Base-by-base conservation (phyloP, 2,329 filamentous ascomycete genomes). In the Dothidotthia symphoricarpi region DNA sequence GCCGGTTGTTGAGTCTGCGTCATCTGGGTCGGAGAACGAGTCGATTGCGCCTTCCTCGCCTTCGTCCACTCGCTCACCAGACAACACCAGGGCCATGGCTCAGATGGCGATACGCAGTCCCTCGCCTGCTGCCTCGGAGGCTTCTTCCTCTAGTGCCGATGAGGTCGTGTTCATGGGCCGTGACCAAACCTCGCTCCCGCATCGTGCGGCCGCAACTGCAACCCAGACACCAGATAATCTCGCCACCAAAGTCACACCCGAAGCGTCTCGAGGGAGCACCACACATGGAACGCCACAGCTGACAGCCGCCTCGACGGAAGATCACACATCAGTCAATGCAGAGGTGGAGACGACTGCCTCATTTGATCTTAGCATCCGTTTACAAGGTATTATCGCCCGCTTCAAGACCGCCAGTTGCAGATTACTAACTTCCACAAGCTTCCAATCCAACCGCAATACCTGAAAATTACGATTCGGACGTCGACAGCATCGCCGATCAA, bases 101-200 rank as follows among this genome's bases (percentile, higher is more conserved):
- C 43, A 57, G 2, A 59, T 63, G 57, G 55, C 51, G 0, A 58
- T 66, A 29, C 68, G 69, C 17, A 65, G 59, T 25, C 54, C 68
- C 2, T 72, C 69, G 4, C 59, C 59, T 6, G 45, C 53, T 3
- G 37, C 31, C 3, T 66, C 61, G 4, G 41, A 51, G n/a, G 34
- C 45, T 1, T 55, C 49, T 19, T 38, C 24, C 11, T 56, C 50
- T 8, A 54, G 44, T 17, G 43, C 83, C 54, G 85, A 86, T 31
- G 87, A 95, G 48, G 71, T 88, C 4, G 45, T 68, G 13, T 68
- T 68, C 45, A 49, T 46, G 42, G 65, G 65, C 6, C 60, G 65
- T 31, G 41, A 40, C 11, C 43, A 45, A 12, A 42, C 38, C 13
- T 34, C 43, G 12, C 34, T 34, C 15, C 35, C 42, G 10, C 17